Evolutionary conservation across 2,329 filamentous ascomycete species (phyloP), one percentile per base, ranked within the genome.

Genomic region (Cadophora gregata): DNA sequence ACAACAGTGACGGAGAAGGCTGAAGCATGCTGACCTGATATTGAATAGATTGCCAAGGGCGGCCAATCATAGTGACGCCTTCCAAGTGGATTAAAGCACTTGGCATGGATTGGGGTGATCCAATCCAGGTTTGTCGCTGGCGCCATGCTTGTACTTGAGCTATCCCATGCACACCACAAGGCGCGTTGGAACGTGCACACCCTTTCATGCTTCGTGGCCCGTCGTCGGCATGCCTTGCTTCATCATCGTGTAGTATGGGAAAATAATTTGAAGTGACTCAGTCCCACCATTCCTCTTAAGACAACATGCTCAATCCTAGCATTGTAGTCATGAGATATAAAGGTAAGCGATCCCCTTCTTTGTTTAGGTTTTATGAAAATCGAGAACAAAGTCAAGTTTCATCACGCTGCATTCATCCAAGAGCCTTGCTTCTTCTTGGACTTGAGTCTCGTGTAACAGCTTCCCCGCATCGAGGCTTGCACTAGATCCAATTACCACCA

Each of bases 401-500:
- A 38, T 58, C 55, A 58, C 21, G 14, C 19, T 27, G n/a, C 59
- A 62, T 59, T 45, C 50, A 25, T 55, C 48, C 48, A 45, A 56
- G 50, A 63, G 56, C 42, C 33, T 62, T 36, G 48, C 27, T 24
- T 10, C 24, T 53, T 64, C 55, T 58, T 58, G 55, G 58, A 21
- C 8, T 45, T n/a, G 38, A 27, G 50, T 60, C 59, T 59, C 27
- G 67, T 66, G 62, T n/a, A 48, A 66, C 67, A 47, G 36, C 31
- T 71, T 66, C 69, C 69, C 69, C 67, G 69, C 69, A 71, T 67
- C 63, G 59, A 68, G 63, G 42, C 64, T 67, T 67, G 65, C 66
- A 67, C 60, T 62, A 66, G 29, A 29, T 56, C 38, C 61, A 69
- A 61, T 58, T 62, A 55, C 19, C 64, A 64, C 50, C 36, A 19